Base-by-base conservation (phyloP, 106 monocot species). In the Dendrobium officinale region DNA sequence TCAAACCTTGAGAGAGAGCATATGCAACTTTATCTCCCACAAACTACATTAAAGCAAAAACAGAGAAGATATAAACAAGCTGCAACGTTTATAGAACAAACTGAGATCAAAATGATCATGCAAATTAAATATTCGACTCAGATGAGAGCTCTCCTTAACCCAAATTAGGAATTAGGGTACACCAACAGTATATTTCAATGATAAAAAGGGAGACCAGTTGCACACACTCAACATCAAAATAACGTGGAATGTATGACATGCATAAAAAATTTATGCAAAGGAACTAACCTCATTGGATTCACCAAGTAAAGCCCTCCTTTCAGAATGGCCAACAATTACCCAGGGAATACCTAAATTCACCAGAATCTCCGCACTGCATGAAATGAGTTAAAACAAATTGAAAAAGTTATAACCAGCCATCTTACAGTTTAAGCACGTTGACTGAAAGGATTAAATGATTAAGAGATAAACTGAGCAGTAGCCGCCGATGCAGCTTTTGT, bases 281-380 rank as follows among this genome's bases (percentile, higher is more conserved):
- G 29, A 70, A 37, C 37, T 16, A 15, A 94, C 94, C 78, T 94
- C 97, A 81, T 89, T 98, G 47, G 97, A 88, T 87, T 98, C 97
- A 27, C 82, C 85, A 51, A 98, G 79, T 55, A 98, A 77, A 18
- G 81, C 59, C 82, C 97, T 90, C 77, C 94, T 86, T 79, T 98
- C 97, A 75, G 97, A 98, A 77, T 98, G 97, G 42, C 97, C 97
- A 51, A 98, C 81, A 80, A 98, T 94, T 66, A 98, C 97, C 97
- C 97, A 98, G 13, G 89, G 90, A 78, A 98, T 79, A 20, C 67
- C 81, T 67, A 98, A 77, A 86, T 92, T 91, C 15, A 84, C 61
- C 75, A 98, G 92, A 89, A 98, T 98, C 76, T 98, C 97, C 24
- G 94, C 97, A 82, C 97, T 98, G 82, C 79, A 91, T 24, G 26